These are phyloP conservation scores for Calcarisporium arbuscula DNA, from an alignment of 2,329 filamentous ascomycete genomes.

Conservation along the genomic window DNA sequence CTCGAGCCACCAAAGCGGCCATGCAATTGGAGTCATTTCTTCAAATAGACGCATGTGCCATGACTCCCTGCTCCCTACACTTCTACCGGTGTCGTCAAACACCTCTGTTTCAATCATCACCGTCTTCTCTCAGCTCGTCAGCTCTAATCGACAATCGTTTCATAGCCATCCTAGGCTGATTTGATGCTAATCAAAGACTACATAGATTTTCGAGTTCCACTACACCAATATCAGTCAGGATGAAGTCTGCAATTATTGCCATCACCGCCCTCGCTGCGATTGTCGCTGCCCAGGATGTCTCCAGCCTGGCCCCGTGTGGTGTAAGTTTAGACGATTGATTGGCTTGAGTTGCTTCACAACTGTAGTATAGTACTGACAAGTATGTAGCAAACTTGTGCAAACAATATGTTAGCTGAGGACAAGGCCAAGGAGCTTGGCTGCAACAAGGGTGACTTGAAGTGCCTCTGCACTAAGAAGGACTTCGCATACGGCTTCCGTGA, in stretches of 20 bases:
- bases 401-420: conserved; percentile 40
- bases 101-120: no score
- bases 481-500: conserved; percentile 46
- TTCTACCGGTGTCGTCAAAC: no score
- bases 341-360: not conserved
- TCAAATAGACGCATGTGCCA: no score
- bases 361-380: conserved; percentile 8
- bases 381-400: conserved; percentile 40
- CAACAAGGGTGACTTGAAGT: conserved; percentile 30
- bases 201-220: conserved; percentile 11
- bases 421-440: conserved; percentile 42
- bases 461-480: conserved; percentile 40
- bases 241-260: conserved; percentile 43
- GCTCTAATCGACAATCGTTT: not conserved
- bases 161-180: not conserved
- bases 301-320: conserved; percentile 42
- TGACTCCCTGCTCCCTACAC: no score
- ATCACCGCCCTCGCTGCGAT: conserved; percentile 34
- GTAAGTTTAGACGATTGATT: conserved; percentile 35
- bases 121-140: no score
- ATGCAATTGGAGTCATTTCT: no score
- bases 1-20: no score
- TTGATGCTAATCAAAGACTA: conserved; percentile 14
- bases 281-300: conserved; percentile 33
- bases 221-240: conserved; percentile 29